A percentile compares a stretch with the other conserved stretches of the same genome.
Evolutionary conservation across 2,329 filamentous ascomycete species (phyloP).

Genomic region (Colletotrichum salicis): DNA sequence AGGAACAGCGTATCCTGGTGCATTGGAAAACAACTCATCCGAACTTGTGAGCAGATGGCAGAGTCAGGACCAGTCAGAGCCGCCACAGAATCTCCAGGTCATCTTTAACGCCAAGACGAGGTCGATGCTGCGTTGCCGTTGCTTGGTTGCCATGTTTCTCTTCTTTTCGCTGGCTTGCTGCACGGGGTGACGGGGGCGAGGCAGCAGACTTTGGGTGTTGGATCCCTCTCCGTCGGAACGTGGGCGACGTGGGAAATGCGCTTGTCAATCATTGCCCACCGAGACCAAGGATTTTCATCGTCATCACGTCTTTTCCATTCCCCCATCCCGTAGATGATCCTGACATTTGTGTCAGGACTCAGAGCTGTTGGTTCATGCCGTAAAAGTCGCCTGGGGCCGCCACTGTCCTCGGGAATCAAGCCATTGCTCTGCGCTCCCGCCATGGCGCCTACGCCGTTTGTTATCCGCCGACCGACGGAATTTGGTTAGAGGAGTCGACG

Average conservation of each 20-base stretch:
- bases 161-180: background rate
- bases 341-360: background rate
- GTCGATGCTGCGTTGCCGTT: background rate
- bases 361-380: background rate
- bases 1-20: conserved; percentile 33
- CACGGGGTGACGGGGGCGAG: background rate
- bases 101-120: conserved; percentile 12
- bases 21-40: conserved; percentile 28
- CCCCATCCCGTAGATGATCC: background rate
- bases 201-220: background rate
- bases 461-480: conserved; percentile 13
- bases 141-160: background rate
- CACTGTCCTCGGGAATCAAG: background rate
- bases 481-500: background rate
- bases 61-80: background rate
- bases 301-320: conserved; percentile 12
- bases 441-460: conserved; percentile 28
- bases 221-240: conserved; percentile 6
- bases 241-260: conserved; percentile 24
- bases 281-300: conserved; percentile 7
- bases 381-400: background rate
- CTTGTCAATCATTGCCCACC: conserved; percentile 26
- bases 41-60: conserved; percentile 10
- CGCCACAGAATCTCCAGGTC: background rate
- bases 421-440: conserved; percentile 20